Conservation (phyloP, 2,329 filamentous ascomycete species). For the Cadophora sp. region DNA sequence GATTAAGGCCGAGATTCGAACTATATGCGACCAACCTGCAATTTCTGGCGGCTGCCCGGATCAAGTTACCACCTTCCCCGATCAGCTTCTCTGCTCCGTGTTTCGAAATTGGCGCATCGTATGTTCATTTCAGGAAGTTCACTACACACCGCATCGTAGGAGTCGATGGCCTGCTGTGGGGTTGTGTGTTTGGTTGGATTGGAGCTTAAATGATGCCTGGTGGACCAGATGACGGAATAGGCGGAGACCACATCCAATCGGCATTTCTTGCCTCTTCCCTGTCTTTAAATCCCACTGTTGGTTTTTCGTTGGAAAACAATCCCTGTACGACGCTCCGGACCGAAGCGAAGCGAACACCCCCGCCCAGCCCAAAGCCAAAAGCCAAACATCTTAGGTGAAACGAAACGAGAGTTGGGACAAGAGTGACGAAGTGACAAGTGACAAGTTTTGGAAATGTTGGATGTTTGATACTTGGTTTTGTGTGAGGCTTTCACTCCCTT, state of each 20-base stretch:
- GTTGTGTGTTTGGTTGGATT: neutral
- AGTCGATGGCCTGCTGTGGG: neutral
- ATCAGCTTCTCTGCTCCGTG: neutral
- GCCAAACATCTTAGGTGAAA: neutral
- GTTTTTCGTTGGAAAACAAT: neutral
- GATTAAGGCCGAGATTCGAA: neutral
- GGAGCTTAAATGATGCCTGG: neutral
- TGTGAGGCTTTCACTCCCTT: neutral
- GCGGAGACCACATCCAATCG: neutral
- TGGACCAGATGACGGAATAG: neutral
- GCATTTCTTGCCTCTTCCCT: neutral
- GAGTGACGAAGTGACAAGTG: constrained; percentile 6
- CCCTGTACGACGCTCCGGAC: constrained; percentile 21
- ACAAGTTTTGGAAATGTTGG: neutral
- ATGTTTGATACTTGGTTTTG: neutral
- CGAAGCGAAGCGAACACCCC: constrained; percentile 11
- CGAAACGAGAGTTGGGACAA: neutral
- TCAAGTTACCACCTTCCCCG: constrained; percentile 2
- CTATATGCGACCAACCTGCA: constrained; percentile 7
- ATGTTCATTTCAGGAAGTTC: neutral
- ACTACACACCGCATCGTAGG: too few relatives aligned
- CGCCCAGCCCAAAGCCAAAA: neutral
- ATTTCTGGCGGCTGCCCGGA: constrained; percentile 13
- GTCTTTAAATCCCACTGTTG: constrained; percentile 4
- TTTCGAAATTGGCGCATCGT: neutral